Base-by-base conservation (phyloP, 2,329 filamentous ascomycete species). In the Scedosporium minutisporum region DNA sequence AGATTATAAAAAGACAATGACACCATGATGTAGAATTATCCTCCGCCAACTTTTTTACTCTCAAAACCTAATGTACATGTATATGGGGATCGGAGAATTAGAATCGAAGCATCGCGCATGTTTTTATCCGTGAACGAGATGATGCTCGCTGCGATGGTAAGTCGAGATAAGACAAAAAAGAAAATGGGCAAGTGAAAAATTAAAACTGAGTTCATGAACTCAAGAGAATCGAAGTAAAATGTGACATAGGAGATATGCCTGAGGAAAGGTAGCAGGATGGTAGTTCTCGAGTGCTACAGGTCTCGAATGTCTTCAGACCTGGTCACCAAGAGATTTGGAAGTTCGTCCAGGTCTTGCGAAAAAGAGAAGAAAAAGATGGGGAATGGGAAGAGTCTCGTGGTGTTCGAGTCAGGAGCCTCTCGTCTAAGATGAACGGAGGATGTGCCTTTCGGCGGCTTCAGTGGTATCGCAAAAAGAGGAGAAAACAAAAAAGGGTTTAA, bases 341-440 rank as follows among this genome's bases (percentile, higher is more conserved):
- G 29, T 38, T 38, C 29, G 5, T 12, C 29, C 29, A 38, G 16
- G 44, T 48, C 6, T 21, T 70, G 66, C 73, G 68, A 74, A 69
- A 65, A 64, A 65, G 66, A 70, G 64, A 66, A 59, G 58, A 57
- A 62, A 64, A 65, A 64, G 64, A 64, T 48, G 61, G 16, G n/a
- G 16, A n/a, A 48, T n/a, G n/a, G 44, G 44, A 48, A 6, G 10
- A 38, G 12, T 38, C 10, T 38, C 10, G 3, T 38, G 33, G 6
- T 38, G 33, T 38, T 38, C 1, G 9, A 38, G 29, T 6, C 9
- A 7, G 33, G 12, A 38, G 61, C 62, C 59, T 16, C 23, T 57
- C 6, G 6, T 23, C 10, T 6, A 21, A 48, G 14, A 14, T 18
- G 42, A 18, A 16, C 42, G 10, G 42, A 46, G 16, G n/a, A 14